Conservation (phyloP, 768 basidiomycete genomes). For the Lactarius psammicola region DNA sequence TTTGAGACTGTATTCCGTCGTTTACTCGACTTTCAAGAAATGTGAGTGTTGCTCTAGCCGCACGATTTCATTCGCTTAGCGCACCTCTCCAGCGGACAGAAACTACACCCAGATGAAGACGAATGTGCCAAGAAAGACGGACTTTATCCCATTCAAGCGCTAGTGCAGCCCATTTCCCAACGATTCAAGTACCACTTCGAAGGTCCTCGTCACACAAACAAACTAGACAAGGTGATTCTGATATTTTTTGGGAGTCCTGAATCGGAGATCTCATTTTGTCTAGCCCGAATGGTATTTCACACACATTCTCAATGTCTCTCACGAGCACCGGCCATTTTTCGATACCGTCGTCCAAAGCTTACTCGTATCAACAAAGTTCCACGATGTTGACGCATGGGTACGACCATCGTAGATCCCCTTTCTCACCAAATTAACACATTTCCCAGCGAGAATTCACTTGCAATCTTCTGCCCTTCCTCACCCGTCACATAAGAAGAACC, state of each 20-base stretch:
- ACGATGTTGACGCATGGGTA: constrained; percentile 74
- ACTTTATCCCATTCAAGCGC: constrained; percentile 79
- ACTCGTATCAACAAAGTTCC: constrained; percentile 60
- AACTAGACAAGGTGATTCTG: constrained; percentile 76
- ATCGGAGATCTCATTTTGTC: background rate
- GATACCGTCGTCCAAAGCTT: constrained; percentile 70
- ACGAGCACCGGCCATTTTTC: constrained; percentile 84
- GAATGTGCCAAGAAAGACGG: constrained; percentile 47
- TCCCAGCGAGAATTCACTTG: constrained; percentile 77
- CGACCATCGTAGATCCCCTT: constrained; percentile 28
- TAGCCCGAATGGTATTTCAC: constrained; percentile 98
- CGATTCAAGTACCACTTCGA: constrained; percentile 98
- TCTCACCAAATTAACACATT: constrained; percentile 13
- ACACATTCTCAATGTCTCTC: constrained; percentile 81
- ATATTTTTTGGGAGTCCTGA: background rate
- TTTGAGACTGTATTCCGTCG: constrained; percentile 83
- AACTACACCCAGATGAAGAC: constrained; percentile 37
- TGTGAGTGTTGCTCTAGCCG: constrained; percentile 49
- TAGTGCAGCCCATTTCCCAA: constrained; percentile 77
- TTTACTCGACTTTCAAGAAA: constrained; percentile 69
- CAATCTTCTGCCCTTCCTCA: constrained; percentile 73
- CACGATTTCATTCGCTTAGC: constrained; percentile 16
- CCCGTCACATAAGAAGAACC: constrained; percentile 71
- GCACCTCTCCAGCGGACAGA: constrained; percentile 47
- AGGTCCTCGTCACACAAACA: constrained; percentile 79